Conservation (phyloP, 1,284 basidiomycete genomes). For the Gomphus sp. region DNA sequence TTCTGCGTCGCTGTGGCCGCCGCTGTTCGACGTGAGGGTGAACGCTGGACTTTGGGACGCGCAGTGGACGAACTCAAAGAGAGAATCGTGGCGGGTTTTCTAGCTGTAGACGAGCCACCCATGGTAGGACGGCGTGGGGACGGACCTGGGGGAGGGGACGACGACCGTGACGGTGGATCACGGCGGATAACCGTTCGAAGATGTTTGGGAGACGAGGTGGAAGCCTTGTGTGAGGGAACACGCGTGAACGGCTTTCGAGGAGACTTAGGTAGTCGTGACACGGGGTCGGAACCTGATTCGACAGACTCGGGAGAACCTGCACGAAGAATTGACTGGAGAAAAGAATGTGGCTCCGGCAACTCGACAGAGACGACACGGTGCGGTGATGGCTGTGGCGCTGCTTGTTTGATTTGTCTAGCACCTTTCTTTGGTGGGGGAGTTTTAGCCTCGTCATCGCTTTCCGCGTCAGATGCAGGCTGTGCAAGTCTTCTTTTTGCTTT, state of each 20-base stretch:
- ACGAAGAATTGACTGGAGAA: neutral
- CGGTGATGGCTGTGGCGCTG: neutral
- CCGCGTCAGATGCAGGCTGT: neutral
- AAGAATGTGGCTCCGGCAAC: neutral
- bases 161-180: neutral
- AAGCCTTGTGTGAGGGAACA: neutral
- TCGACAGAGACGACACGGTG: constrained; percentile 4
- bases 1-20: constrained; percentile 55
- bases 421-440: neutral
- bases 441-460: neutral
- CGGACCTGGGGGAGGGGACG: neutral
- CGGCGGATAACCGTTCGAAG: neutral
- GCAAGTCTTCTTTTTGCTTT: constrained; percentile 11
- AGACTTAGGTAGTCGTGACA: neutral
- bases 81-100: neutral
- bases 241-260: neutral
- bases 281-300: neutral
- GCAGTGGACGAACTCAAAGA: neutral
- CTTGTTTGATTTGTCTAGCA: neutral
- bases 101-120: neutral
- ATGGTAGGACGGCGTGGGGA: constrained; percentile 3
- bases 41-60: neutral
- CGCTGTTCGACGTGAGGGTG: constrained; percentile 41
- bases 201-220: constrained; percentile 6
- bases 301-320: neutral